Percentiles rank a stretch among this genome's conserved stretches.
Conservation (phyloP, 2,329 filamentous ascomycete genomes). For the Thermoascus crustaceus region DNA sequence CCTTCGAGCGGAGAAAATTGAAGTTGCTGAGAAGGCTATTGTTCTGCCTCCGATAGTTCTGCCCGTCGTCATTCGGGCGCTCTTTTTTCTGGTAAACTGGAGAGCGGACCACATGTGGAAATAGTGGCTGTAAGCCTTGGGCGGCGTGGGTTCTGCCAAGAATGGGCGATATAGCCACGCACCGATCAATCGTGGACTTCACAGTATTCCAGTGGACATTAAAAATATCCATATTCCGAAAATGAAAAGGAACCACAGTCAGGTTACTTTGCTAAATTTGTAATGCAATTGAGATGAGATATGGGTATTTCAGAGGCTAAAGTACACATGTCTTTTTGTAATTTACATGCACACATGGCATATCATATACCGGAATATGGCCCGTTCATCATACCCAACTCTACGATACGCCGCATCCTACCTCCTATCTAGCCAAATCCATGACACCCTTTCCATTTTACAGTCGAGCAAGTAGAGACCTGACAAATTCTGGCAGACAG, state of each 20-base stretch:
- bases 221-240: too few species aligned
- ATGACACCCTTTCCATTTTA: slow-evolving; percentile 31
- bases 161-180: slow-evolving; percentile 2
- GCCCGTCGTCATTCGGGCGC: slow-evolving; percentile 1
- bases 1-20: background rate
- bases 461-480: slow-evolving; percentile 43
- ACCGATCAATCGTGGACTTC: too few species aligned
- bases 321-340: slow-evolving; percentile 4
- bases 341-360: slow-evolving; percentile 5
- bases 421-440: background rate
- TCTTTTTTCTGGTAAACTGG: slow-evolving; percentile 4
- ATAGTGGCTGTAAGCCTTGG: slow-evolving; percentile 2
- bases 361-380: too few species aligned
- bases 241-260: background rate
- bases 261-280: background rate
- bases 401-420: background rate
- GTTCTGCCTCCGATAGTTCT: background rate
- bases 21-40: background rate
- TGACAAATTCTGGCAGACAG: slow-evolving; percentile 41
- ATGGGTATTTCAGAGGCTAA: slow-evolving; percentile 3
- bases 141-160: background rate
- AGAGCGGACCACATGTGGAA: slow-evolving; percentile 2
- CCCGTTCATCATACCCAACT: too few species aligned
- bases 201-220: too few species aligned
- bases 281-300: background rate